Conservation (phyloP, 495 filamentous ascomycete genomes). For the Penicillium lagena region DNA sequence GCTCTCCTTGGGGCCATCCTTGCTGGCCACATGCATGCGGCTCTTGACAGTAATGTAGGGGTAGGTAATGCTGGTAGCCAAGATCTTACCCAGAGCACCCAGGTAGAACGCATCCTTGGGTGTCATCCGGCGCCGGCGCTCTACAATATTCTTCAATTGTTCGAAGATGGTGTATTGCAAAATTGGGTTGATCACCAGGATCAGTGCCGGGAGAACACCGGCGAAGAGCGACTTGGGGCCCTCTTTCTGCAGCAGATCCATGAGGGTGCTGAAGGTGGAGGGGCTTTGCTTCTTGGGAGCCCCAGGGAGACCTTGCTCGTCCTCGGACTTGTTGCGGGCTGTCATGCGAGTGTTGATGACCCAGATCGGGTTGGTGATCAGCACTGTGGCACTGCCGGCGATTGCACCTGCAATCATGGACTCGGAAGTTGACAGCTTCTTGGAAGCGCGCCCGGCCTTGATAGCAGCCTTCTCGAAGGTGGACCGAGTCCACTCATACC, state of each 20-base stretch:
- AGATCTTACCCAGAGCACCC: conserved; percentile 87
- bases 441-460: conserved; percentile 66
- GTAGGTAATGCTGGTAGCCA: conserved; percentile 91
- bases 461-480: conserved; percentile 78
- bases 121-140: conserved; percentile 62
- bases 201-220: conserved; percentile 84
- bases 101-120: conserved; percentile 85
- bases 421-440: conserved; percentile 83
- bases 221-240: conserved; percentile 80
- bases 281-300: conserved; percentile 44
- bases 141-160: conserved; percentile 78
- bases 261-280: conserved; percentile 71
- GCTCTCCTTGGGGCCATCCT: conserved; percentile 58
- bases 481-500: conserved; percentile 95
- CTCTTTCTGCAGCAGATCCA: conserved; percentile 70
- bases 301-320: conserved; percentile 48
- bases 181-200: conserved; percentile 96
- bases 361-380: conserved; percentile 98
- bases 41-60: conserved; percentile 99
- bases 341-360: conserved; percentile 98
- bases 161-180: conserved; percentile 98
- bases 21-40: conserved; percentile 83
- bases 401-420: conserved; percentile 93
- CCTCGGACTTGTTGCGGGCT: conserved; percentile 57
- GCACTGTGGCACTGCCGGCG: conserved; percentile 86